phyloP scores from a whole-genome alignment of 768 basidiomycete genomes.

The Naematelia encephala region DNA sequence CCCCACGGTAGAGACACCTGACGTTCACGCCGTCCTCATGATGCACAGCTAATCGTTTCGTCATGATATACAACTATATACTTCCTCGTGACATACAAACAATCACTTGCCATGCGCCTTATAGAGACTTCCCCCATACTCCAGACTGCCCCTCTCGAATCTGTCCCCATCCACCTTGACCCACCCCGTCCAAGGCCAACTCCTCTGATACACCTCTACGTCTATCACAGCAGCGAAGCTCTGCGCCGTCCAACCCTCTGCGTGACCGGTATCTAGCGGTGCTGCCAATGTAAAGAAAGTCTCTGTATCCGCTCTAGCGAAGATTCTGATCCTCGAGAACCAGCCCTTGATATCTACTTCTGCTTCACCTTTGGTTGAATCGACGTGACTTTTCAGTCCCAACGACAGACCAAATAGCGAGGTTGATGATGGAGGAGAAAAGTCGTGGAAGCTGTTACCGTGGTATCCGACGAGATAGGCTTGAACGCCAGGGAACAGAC shows the following conservation, averaged over 20 bases:
- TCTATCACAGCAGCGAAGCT: slow-evolving; percentile 25
- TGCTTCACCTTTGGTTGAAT: slow-evolving; percentile 10
- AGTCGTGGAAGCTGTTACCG: slow-evolving; percentile 10
- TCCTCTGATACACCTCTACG: slow-evolving; percentile 22
- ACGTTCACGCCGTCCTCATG: too few species aligned
- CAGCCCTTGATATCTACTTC: slow-evolving; percentile 32
- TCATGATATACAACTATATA: too few species aligned
- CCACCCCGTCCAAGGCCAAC: slow-evolving; percentile 22
- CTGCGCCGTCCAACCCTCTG: slow-evolving; percentile 22
- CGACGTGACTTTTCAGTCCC: slow-evolving; percentile 21
- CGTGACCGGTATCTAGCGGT: slow-evolving; percentile 28
- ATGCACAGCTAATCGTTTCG: too few species aligned
- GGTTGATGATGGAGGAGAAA: slow-evolving; percentile 27
- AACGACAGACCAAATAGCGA: slow-evolving; percentile 26
- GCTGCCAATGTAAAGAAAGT: slow-evolving; percentile 33
- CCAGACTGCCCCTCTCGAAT: slow-evolving; percentile 27
- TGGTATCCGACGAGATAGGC: slow-evolving; percentile 36
- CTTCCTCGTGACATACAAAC: too few species aligned
- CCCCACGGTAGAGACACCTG: too few species aligned
- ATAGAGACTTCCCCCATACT: slow-evolving; percentile 35
- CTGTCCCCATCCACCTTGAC: slow-evolving; percentile 11
- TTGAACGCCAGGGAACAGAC: slow-evolving; percentile 23
- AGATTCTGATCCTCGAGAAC: slow-evolving; percentile 21
- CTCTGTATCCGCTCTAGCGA: slow-evolving; percentile 8
- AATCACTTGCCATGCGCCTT: slow-evolving; percentile 19